A percentile compares a stretch with the other conserved stretches of the same genome.
Evolutionary conservation across 208 protist genomes (phyloP).

Genomic region (Trypanosoma scelopori): DNA sequence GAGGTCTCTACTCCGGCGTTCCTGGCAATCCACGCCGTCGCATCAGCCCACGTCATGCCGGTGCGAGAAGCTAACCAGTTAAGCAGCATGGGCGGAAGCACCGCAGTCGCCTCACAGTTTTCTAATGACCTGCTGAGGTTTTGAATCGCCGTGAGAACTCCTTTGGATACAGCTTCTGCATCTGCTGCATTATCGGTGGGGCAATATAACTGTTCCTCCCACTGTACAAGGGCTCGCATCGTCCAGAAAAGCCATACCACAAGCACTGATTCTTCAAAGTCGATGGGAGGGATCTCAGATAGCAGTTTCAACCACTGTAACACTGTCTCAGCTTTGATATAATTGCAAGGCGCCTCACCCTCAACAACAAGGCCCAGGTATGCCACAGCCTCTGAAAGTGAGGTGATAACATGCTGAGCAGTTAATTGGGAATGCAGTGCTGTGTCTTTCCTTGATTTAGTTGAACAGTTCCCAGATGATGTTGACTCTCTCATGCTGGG

Average conservation of each 20-base stretch:
- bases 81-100: conserved; percentile 46
- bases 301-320: conserved; percentile 28
- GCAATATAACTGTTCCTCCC: conserved; percentile 11
- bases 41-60: conserved; percentile 30
- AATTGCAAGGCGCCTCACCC: not conserved
- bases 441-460: not conserved
- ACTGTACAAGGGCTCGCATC: conserved; percentile 27
- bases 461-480: not conserved
- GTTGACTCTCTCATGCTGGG: not conserved
- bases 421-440: not conserved
- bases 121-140: conserved; percentile 24
- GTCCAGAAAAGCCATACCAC: conserved; percentile 37
- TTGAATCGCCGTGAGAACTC: conserved; percentile 11
- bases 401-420: not conserved
- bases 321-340: not conserved
- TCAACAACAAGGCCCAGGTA: conserved; percentile 12
- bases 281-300: conserved; percentile 20
- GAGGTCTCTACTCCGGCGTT: conserved; percentile 6
- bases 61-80: conserved; percentile 39
- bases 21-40: conserved; percentile 18
- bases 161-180: not conserved
- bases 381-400: conserved; percentile 18
- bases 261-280: conserved; percentile 25
- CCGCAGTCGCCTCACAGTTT: conserved; percentile 18
- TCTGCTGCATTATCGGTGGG: no score